Conservation (phyloP, 208 protist species). For the Crithidia thermophila region DNA sequence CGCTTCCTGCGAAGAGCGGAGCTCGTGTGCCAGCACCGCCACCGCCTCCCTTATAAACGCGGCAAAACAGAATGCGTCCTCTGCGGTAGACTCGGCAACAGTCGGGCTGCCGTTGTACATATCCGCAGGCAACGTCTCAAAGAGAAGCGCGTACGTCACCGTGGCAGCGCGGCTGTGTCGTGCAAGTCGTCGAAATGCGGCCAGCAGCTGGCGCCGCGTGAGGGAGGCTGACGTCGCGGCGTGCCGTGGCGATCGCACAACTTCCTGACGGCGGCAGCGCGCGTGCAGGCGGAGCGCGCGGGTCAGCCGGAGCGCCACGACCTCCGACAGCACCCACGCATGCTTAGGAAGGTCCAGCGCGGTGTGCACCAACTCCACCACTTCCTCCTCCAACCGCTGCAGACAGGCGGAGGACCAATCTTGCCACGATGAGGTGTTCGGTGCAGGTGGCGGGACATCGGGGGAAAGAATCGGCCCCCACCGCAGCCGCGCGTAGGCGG, state of each 20-base stretch:
- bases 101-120: too few species aligned
- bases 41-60: too few species aligned
- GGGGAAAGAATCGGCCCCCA: conserved; percentile 13
- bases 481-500: conserved; percentile 17
- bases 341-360: conserved; percentile 12
- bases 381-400: not conserved
- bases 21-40: too few species aligned
- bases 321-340: conserved; percentile 19
- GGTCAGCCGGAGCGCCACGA: conserved; percentile 11
- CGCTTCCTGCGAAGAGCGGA: too few species aligned
- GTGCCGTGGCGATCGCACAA: not conserved
- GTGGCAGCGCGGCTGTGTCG: conserved; percentile 5
- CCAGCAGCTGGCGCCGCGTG: conserved; percentile 5
- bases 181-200: conserved; percentile 1
- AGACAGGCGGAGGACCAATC: too few species aligned
- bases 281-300: not conserved
- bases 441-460: too few species aligned
- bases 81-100: not conserved
- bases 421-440: too few species aligned
- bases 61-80: not conserved
- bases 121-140: too few species aligned
- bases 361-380: conserved; percentile 7
- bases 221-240: not conserved
- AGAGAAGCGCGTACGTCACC: not conserved
- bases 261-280: not conserved